phyloP scores from a whole-genome alignment of 768 basidiomycete species.

The Suillus alpinus region DNA sequence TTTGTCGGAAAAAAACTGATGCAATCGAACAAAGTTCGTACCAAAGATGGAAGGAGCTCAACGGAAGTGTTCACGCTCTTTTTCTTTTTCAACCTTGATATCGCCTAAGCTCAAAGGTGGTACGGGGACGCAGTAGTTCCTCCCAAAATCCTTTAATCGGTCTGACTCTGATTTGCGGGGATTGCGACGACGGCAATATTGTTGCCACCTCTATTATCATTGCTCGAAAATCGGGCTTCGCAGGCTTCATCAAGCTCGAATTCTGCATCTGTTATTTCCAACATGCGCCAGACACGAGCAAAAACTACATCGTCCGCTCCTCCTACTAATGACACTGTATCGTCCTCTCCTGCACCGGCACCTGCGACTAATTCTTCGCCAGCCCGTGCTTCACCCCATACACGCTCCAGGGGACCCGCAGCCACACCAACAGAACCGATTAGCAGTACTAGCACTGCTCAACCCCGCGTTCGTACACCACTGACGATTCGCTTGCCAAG shows the following conservation, averaged over 20 bases:
- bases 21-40: neutral
- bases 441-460: neutral
- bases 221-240: neutral
- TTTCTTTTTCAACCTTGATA: neutral
- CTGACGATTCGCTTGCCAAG: slow-evolving; percentile 1
- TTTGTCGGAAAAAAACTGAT: neutral
- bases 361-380: neutral
- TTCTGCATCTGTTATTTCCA: neutral
- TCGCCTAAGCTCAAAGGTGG: neutral
- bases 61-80: neutral
- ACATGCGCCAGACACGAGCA: neutral
- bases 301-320: neutral
- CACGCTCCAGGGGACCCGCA: neutral
- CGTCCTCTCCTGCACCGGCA: neutral
- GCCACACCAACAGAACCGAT: neutral
- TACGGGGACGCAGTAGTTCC: neutral
- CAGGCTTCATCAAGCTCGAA: neutral
- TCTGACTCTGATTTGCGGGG: neutral
- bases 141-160: neutral
- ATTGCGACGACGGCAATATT: neutral
- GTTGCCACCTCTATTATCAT: neutral
- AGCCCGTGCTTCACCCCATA: neutral
- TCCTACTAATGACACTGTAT: neutral
- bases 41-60: neutral
- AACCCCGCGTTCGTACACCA: neutral